These are phyloP conservation scores for Saccharomycopsis fodiens DNA, from an alignment of 805 yeast genomes.

Conservation along the genomic window DNA sequence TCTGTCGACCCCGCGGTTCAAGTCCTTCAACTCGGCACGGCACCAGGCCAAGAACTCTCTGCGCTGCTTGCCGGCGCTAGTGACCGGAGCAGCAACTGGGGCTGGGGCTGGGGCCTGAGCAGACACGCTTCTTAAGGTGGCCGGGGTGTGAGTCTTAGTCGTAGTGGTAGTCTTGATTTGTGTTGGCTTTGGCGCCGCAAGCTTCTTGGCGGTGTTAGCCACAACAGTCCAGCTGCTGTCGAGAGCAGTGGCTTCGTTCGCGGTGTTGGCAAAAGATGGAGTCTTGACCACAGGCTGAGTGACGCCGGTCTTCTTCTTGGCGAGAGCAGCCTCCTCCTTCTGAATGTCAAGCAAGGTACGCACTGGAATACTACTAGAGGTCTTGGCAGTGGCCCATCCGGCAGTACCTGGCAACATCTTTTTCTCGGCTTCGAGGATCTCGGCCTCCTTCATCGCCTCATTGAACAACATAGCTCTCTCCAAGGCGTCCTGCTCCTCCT, in stretches of 20 bases:
- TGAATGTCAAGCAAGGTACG: conserved; percentile 57
- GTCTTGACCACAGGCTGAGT: conserved; percentile 18
- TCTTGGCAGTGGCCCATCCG: conserved; percentile 31
- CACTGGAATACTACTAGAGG: conserved; percentile 28
- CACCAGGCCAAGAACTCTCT: conserved; percentile 71
- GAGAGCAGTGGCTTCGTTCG: conserved; percentile 22
- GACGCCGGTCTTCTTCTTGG: conserved; percentile 24
- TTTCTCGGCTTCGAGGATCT: conserved; percentile 25
- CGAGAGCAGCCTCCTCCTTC: conserved; percentile 42
- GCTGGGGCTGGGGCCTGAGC: conserved; percentile 33
- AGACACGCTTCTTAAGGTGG: conserved; percentile 24
- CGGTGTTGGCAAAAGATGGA: conserved; percentile 21
- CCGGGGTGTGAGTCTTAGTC: conserved; percentile 15
- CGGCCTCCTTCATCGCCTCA: conserved; percentile 20
- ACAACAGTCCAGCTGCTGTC: conserved; percentile 30
- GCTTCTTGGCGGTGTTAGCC: conserved; percentile 23
- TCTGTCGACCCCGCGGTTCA: conserved; percentile 68
- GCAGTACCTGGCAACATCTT: conserved; percentile 28
- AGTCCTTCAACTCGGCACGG: conserved; percentile 51
- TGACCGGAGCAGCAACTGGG: conserved; percentile 29
- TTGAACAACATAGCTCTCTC: conserved; percentile 22
- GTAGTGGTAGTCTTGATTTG: neutral
- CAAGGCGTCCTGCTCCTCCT: conserved; percentile 23
- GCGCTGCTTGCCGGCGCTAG: conserved; percentile 34
- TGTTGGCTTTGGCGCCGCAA: conserved; percentile 12